Evolutionary conservation across 2,329 filamentous ascomycete species (phyloP).

Genomic region (Fusarium chlamydosporum): DNA sequence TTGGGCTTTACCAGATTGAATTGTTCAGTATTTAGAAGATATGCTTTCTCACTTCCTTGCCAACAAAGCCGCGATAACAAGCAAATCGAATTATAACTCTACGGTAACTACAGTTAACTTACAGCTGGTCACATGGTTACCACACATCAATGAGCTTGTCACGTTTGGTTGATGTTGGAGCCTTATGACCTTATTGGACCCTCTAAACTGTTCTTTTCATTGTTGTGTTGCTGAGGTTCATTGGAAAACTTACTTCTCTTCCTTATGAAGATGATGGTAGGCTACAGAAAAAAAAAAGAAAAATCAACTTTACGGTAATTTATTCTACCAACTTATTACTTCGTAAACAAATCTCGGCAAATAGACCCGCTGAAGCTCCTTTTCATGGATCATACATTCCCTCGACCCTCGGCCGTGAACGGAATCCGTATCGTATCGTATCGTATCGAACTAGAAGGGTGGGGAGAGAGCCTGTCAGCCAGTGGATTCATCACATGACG

Average conservation of each 20-base stretch:
- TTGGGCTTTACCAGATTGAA: not conserved
- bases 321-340: not conserved
- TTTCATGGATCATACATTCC: not conserved
- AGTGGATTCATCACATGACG: slow-evolving; percentile 49
- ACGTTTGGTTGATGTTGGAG: too few species aligned
- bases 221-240: too few species aligned
- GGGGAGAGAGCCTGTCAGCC: slow-evolving; percentile 32
- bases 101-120: too few species aligned
- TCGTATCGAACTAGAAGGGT: not conserved
- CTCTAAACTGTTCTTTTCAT: too few species aligned
- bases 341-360: slow-evolving; percentile 6
- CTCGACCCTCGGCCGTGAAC: not conserved
- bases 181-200: too few species aligned
- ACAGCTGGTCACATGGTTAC: too few species aligned
- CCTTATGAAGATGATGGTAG: too few species aligned
- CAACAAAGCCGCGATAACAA: not conserved
- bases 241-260: too few species aligned
- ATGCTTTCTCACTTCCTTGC: not conserved
- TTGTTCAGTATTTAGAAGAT: not conserved
- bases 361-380: slow-evolving; percentile 21
- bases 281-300: too few species aligned
- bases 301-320: not conserved
- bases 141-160: too few species aligned
- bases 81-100: not conserved
- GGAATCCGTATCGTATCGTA: not conserved